Percentiles rank a stretch among this genome's conserved stretches.
Evolutionary conservation across 768 basidiomycete genomes (phyloP).

Genomic region (Arthromyces matolae): DNA sequence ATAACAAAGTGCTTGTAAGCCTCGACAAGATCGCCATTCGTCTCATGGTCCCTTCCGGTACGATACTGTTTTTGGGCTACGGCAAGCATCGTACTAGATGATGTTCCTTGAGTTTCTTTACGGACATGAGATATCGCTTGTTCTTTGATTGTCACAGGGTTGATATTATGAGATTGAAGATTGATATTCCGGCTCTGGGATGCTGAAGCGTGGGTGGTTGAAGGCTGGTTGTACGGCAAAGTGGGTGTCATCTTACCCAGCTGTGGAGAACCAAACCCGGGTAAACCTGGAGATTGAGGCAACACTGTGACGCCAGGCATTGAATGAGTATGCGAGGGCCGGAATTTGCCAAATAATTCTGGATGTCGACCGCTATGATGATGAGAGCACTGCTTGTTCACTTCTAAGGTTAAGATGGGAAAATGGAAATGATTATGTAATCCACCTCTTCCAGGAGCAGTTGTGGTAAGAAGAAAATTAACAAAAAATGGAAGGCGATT

Average conservation of each 20-base stretch:
- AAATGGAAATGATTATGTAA: constrained; percentile 18
- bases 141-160: constrained; percentile 40
- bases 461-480: too few relatives aligned
- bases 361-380: too few relatives aligned
- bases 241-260: constrained; percentile 26
- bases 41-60: constrained; percentile 49
- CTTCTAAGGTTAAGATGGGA: too few relatives aligned
- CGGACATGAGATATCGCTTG: constrained; percentile 34
- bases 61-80: constrained; percentile 56
- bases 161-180: constrained; percentile 32
- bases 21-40: constrained; percentile 54
- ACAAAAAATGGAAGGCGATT: too few relatives aligned
- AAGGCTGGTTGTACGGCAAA: constrained; percentile 15
- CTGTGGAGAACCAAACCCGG: constrained; percentile 26
- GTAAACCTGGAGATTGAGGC: constrained; percentile 22
- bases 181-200: constrained; percentile 19
- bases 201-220: constrained; percentile 21
- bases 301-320: constrained; percentile 29
- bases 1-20: constrained; percentile 60
- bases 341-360: constrained; percentile 11
- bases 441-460: too few relatives aligned
- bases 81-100: constrained; percentile 58
- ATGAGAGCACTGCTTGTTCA: too few relatives aligned
- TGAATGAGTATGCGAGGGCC: constrained; percentile 6
- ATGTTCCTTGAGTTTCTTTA: constrained; percentile 41